phyloP scores from a whole-genome alignment of 208 protist species.

The Acanthamoeba castellanii region DNA sequence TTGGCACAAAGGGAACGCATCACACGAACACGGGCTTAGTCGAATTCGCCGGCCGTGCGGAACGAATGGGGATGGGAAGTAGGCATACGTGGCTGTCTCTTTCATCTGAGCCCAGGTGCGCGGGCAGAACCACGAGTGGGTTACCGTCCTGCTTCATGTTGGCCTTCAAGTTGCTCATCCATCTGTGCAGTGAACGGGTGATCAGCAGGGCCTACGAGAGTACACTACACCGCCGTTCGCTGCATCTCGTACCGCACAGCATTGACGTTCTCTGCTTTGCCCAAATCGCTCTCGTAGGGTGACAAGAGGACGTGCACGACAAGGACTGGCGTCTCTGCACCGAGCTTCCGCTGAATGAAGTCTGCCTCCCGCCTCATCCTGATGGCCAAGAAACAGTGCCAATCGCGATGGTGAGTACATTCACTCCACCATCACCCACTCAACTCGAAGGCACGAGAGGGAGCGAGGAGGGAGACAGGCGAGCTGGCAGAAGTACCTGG shows the following conservation, averaged over 20 bases:
- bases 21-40: no score
- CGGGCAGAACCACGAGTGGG: neutral
- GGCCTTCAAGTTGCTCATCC: neutral
- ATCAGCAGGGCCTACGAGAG: neutral
- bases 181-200: neutral
- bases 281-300: neutral
- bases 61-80: neutral
- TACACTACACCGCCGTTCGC: no score
- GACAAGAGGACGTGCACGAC: conserved; percentile 9
- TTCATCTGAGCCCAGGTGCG: neutral
- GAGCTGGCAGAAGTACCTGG: neutral
- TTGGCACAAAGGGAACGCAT: neutral
- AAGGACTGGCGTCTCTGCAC: neutral
- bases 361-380: neutral
- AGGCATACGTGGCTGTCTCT: neutral
- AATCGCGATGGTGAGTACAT: neutral
- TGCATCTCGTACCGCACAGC: neutral
- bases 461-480: neutral
- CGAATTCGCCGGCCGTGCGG: neutral
- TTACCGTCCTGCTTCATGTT: neutral
- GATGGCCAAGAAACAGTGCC: neutral
- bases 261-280: neutral
- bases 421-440: neutral
- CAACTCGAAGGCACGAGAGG: no score
- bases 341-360: neutral